phyloP scores from a whole-genome alignment of 1,284 basidiomycete genomes.

The Amylostereum chailletii region DNA sequence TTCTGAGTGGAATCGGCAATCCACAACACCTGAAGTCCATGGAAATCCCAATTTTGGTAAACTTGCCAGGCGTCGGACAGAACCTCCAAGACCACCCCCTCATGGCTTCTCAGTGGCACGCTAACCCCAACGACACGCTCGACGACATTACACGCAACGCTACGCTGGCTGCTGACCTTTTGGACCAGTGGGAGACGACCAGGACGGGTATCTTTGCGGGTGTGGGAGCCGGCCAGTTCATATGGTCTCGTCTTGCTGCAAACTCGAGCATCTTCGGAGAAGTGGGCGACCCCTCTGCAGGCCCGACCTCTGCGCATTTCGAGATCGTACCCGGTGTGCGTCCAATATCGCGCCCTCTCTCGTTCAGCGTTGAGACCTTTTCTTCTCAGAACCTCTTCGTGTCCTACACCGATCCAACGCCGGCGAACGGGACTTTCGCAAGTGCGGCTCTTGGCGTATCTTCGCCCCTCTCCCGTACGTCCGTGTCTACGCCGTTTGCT shows the following conservation, averaged over 20 bases:
- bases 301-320: constrained; percentile 13
- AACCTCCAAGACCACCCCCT: constrained; percentile 29
- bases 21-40: not conserved
- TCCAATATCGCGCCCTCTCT: not conserved
- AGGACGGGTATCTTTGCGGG: constrained; percentile 13
- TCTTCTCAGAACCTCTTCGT: not conserved
- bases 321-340: constrained; percentile 20
- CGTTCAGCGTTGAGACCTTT: not conserved
- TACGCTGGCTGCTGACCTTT: constrained; percentile 1
- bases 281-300: constrained; percentile 14
- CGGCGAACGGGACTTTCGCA: constrained; percentile 13
- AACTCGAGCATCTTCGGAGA: constrained; percentile 10
- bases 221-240: constrained; percentile 11
- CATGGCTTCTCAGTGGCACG: constrained; percentile 10
- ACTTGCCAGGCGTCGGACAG: constrained; percentile 25
- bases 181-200: constrained; percentile 13
- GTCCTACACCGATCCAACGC: constrained; percentile 4
- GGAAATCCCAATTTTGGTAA: constrained; percentile 11
- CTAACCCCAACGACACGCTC: constrained; percentile 14
- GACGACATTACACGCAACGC: constrained; percentile 13
- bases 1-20: constrained; percentile 27
- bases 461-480: constrained; percentile 15
- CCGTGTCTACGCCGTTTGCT: not conserved
- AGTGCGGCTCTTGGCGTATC: constrained; percentile 10
- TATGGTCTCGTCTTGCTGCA: constrained; percentile 13